A percentile compares a stretch with the other conserved stretches of the same genome.
phyloP scores from a whole-genome alignment of 805 yeast genomes.

The Myxozyma monticola region DNA sequence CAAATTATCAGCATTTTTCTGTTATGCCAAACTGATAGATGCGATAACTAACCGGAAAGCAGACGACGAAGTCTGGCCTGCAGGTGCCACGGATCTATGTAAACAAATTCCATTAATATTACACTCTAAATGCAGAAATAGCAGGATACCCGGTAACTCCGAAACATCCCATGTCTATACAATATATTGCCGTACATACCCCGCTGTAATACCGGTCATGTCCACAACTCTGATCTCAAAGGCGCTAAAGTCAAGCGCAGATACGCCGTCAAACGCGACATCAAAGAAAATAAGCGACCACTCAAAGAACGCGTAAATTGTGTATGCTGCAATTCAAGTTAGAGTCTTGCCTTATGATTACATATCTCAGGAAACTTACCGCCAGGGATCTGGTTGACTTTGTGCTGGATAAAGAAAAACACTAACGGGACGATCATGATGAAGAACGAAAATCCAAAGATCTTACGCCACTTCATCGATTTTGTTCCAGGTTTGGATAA shows the following conservation, averaged over 20 bases:
- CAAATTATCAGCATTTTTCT: background rate
- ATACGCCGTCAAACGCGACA: slow-evolving; percentile 78
- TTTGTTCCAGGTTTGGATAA: slow-evolving; percentile 51
- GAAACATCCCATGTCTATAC: slow-evolving; percentile 9
- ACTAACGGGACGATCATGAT: slow-evolving; percentile 75
- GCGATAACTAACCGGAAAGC: slow-evolving; percentile 1
- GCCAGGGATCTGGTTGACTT: slow-evolving; percentile 83
- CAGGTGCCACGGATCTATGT: background rate
- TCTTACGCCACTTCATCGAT: slow-evolving; percentile 50
- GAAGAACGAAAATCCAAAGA: slow-evolving; percentile 64
- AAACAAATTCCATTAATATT: slow-evolving; percentile 5
- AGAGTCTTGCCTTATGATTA: background rate
- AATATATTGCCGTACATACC: slow-evolving; percentile 30
- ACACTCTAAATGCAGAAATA: background rate
- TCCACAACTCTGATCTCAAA: slow-evolving; percentile 51
- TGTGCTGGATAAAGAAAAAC: slow-evolving; percentile 89
- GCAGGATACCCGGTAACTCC: background rate
- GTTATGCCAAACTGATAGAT: background rate
- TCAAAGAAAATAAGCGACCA: slow-evolving; percentile 88
- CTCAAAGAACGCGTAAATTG: slow-evolving; percentile 90
- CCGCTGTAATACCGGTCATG: slow-evolving; percentile 32
- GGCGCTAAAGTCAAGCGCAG: slow-evolving; percentile 66
- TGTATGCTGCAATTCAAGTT: slow-evolving; percentile 60
- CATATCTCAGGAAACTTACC: slow-evolving; percentile 17
- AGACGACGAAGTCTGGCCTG: background rate